Evolutionary conservation across 2,329 filamentous ascomycete genomes (phyloP).

Genomic region (Hymenotorrendiella dingleyae): DNA sequence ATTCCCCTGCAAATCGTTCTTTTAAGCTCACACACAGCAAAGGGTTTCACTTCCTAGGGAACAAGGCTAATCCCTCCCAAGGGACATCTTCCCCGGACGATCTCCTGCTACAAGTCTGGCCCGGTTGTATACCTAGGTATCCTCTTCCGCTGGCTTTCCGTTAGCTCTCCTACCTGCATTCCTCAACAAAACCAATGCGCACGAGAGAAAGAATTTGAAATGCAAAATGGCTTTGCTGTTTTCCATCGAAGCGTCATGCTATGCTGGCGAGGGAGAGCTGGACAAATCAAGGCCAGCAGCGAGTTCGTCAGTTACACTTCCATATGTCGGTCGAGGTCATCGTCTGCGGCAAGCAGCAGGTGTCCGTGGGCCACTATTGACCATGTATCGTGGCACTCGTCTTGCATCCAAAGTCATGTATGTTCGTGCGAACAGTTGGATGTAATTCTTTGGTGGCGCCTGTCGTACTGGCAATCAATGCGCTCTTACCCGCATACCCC

Average conservation of each 20-base stretch:
- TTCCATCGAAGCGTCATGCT: conserved; percentile 5
- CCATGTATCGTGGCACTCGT: conserved; percentile 9
- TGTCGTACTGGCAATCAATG: conserved; percentile 5
- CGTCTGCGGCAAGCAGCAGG: conserved; percentile 22
- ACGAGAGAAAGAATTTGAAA: background rate
- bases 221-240: background rate
- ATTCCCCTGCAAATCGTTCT: background rate
- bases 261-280: conserved; percentile 16
- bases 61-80: conserved; percentile 11
- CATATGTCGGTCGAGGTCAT: conserved; percentile 23
- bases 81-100: conserved; percentile 12
- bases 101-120: conserved; percentile 8
- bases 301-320: conserved; percentile 8
- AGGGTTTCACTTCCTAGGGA: conserved; percentile 16
- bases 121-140: background rate
- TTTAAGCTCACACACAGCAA: conserved; percentile 8
- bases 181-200: background rate
- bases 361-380: conserved; percentile 11
- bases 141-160: too few species aligned
- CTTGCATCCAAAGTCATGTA: too few species aligned
- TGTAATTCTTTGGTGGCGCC: background rate
- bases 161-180: background rate
- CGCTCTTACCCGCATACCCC: conserved; percentile 1
- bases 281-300: conserved; percentile 12
- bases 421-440: conserved; percentile 2